Conservation (phyloP, 2,329 filamentous ascomycete genomes). For the Venturia effusa region DNA sequence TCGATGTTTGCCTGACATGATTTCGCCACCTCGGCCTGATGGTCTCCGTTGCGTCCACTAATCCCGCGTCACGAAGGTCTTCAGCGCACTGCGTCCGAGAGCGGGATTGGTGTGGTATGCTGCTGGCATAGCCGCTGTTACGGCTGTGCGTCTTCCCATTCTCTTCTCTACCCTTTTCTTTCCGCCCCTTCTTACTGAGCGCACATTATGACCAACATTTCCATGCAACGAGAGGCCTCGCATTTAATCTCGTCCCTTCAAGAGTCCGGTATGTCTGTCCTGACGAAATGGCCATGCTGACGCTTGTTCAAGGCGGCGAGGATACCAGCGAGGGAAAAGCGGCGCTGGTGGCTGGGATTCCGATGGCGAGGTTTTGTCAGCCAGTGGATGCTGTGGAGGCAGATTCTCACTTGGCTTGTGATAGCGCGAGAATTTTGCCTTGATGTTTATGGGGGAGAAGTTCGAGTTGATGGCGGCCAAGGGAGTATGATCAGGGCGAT, state of each 20-base stretch:
- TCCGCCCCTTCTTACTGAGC: background rate
- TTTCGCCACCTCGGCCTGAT: background rate
- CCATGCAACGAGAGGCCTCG: slow-evolving; percentile 16
- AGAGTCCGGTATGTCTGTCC: slow-evolving; percentile 19
- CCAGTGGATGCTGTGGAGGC: slow-evolving; percentile 19
- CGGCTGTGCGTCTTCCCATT: slow-evolving; percentile 12
- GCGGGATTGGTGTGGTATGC: slow-evolving; percentile 22
- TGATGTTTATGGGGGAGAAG: slow-evolving; percentile 20
- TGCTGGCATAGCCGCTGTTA: slow-evolving; percentile 19
- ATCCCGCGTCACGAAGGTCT: background rate
- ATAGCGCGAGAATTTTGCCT: slow-evolving; percentile 20
- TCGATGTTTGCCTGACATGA: background rate
- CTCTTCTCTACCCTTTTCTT: background rate
- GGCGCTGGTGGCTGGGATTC: slow-evolving; percentile 16
- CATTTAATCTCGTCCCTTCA: slow-evolving; percentile 18
- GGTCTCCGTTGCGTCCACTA: background rate
- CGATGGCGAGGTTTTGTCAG: slow-evolving; percentile 18
- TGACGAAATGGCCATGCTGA: slow-evolving; percentile 21
- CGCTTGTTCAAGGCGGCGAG: slow-evolving; percentile 15
- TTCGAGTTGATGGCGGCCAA: background rate
- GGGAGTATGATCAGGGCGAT: background rate
- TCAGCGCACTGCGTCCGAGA: slow-evolving; percentile 7
- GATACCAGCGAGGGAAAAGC: slow-evolving; percentile 17
- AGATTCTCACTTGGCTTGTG: slow-evolving; percentile 19
- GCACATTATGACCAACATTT: background rate